Conservation (phyloP, 805 yeast species). For the Nakazawaea siamensis region DNA sequence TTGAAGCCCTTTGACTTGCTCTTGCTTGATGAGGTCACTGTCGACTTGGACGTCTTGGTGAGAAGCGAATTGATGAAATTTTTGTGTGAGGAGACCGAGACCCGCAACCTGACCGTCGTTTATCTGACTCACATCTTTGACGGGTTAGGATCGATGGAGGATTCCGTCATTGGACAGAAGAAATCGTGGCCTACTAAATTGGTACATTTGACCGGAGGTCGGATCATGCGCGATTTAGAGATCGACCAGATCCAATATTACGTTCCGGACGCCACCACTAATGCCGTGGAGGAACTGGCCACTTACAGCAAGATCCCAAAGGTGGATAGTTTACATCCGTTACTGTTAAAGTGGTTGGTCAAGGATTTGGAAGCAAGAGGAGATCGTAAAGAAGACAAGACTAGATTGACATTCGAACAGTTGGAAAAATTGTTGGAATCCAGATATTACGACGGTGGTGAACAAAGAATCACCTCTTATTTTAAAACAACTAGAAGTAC, state of each 20-base stretch:
- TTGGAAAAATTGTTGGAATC: conserved; percentile 29
- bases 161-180: too few species aligned
- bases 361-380: conserved; percentile 49
- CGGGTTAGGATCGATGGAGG: conserved; percentile 53
- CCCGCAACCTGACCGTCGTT: conserved; percentile 67
- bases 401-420: conserved; percentile 49
- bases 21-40: conserved; percentile 93
- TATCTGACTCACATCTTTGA: conserved; percentile 97
- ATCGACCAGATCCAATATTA: conserved; percentile 22
- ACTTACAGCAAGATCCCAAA: conserved; percentile 27
- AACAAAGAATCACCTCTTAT: conserved; percentile 35
- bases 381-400: conserved; percentile 36
- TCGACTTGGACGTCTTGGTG: conserved; percentile 90
- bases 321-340: conserved; percentile 57
- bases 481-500: conserved; percentile 39
- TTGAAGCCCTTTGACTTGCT: conserved; percentile 84
- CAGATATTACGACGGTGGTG: conserved; percentile 36
- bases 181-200: conserved; percentile 77
- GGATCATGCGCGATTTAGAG: conserved; percentile 28
- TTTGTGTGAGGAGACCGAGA: conserved; percentile 62
- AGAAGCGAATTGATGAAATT: conserved; percentile 67
- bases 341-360: conserved; percentile 61
- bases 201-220: conserved; percentile 70
- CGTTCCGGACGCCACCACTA: conserved; percentile 8
- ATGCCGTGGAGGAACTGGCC: conserved; percentile 15